phyloP scores from a whole-genome alignment of 257 asterid species.

The Petunia secreta region DNA sequence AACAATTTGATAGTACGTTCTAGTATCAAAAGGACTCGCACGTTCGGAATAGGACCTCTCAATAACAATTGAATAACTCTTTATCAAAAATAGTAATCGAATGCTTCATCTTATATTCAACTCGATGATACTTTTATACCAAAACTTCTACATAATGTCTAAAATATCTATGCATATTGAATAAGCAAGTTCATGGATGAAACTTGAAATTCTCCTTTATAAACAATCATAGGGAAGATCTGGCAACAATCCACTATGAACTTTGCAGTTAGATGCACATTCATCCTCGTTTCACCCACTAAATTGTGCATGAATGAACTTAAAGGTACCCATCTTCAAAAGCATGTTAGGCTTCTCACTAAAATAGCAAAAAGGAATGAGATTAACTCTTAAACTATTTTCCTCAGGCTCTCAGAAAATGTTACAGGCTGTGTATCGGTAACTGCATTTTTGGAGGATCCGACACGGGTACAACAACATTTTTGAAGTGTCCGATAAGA shows the following conservation, averaged over 20 bases:
- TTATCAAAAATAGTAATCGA: neutral
- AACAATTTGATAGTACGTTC: neutral
- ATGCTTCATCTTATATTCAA: neutral
- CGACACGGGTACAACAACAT: too few species aligned
- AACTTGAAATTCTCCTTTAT: neutral
- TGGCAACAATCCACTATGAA: neutral
- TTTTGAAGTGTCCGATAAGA: too few species aligned
- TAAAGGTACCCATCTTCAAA: neutral
- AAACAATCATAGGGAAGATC: neutral
- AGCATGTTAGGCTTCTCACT: neutral
- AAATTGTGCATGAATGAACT: constrained; percentile 17
- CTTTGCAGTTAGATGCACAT: constrained; percentile 13
- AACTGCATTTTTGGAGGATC: too few species aligned
- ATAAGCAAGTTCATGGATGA: neutral
- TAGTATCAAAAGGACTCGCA: constrained; percentile 1
- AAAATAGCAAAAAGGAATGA: neutral
- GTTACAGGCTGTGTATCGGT: too few species aligned
- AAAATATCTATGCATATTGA: neutral
- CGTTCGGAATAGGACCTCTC: constrained; percentile 10
- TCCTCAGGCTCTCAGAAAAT: too few species aligned
- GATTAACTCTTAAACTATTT: neutral
- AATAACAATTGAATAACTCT: neutral
- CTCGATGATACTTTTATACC: neutral
- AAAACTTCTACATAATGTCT: neutral
- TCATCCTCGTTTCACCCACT: neutral